Conservation (phyloP, 345 rosid species). For the Lepidium sativum region DNA sequence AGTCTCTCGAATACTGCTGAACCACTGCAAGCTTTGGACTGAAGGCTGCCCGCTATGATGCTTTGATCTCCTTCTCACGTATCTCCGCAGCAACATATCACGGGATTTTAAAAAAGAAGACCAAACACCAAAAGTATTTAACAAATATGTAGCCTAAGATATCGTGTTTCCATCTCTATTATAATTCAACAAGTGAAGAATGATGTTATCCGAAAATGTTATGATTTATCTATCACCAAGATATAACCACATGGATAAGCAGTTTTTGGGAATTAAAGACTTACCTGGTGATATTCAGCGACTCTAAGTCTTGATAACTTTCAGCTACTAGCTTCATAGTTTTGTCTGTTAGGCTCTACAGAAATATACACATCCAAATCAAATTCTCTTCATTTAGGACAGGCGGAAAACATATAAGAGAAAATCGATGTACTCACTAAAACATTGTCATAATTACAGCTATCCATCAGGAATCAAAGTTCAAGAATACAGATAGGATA, state of each 20-base stretch:
- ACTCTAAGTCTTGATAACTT: conserved; percentile 52
- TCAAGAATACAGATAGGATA: conserved; percentile 19
- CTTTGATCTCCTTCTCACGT: too few species aligned
- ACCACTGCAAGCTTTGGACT: too few species aligned
- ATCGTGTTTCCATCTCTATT: neutral
- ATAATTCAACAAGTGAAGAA: neutral
- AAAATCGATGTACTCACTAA: neutral
- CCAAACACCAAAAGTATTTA: neutral
- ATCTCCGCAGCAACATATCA: too few species aligned
- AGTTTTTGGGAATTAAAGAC: neutral
- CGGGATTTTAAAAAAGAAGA: conserved; percentile 2
- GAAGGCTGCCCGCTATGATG: too few species aligned
- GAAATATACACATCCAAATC: conserved; percentile 10
- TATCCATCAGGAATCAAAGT: neutral
- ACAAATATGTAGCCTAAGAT: neutral
- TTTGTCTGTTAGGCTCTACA: conserved; percentile 65
- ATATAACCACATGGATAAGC: neutral
- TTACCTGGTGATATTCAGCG: conserved; percentile 78
- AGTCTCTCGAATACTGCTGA: too few species aligned
- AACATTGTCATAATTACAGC: neutral
- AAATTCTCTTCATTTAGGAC: neutral
- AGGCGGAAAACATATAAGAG: neutral
- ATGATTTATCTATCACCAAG: neutral
- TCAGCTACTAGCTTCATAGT: conserved; percentile 68
- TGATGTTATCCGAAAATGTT: neutral